Evolutionary conservation across 495 filamentous ascomycete genomes (phyloP).

Genomic region (Penicillium simplicissimum): DNA sequence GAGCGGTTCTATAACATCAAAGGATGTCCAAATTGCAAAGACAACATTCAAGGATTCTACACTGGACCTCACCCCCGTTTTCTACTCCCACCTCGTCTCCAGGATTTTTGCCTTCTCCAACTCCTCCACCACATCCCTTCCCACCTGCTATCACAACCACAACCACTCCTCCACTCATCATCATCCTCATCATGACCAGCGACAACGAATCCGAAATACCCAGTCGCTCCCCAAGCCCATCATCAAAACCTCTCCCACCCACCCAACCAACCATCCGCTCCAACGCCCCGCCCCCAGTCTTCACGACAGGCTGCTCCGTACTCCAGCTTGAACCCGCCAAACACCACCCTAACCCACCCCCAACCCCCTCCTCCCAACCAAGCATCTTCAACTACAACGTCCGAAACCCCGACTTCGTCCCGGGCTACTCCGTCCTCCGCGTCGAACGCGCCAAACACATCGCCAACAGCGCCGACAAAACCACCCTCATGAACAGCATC

Average conservation of each 20-base stretch:
- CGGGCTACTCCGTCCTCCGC: conserved; percentile 12
- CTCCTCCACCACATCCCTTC: background rate
- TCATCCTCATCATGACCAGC: background rate
- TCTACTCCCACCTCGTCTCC: background rate
- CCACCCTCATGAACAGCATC: conserved; percentile 29
- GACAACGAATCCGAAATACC: background rate
- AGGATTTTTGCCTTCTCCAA: background rate
- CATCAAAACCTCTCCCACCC: too few species aligned
- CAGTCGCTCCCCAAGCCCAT: too few species aligned
- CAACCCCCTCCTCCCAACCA: background rate
- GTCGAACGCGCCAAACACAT: conserved; percentile 12
- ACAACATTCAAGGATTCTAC: background rate
- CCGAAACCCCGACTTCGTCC: background rate
- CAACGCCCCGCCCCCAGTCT: too few species aligned
- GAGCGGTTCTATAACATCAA: background rate
- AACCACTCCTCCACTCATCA: background rate
- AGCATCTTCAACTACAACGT: background rate
- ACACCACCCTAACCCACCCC: too few species aligned
- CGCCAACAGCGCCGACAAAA: conserved; percentile 15
- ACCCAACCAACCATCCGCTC: too few species aligned
- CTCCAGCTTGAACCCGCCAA: too few species aligned
- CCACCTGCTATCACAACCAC: background rate
- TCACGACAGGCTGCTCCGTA: too few species aligned
- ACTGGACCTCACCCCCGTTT: background rate
- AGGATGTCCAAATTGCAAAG: background rate